A percentile compares a stretch with the other conserved stretches of the same genome.
phyloP scores from a whole-genome alignment of 208 protist species.

The Lotmaria passim region DNA sequence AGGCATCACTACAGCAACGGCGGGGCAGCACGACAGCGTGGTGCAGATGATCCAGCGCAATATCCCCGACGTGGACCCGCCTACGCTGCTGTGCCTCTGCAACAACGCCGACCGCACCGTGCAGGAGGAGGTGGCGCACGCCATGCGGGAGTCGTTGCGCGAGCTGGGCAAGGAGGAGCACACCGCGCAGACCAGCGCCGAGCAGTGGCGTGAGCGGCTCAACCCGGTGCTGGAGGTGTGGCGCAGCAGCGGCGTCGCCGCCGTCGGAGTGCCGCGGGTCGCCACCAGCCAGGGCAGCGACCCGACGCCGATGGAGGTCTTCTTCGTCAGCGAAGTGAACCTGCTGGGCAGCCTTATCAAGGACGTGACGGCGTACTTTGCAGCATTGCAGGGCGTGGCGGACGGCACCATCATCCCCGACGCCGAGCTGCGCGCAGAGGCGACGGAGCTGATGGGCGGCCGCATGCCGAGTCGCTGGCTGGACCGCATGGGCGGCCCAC shows the following conservation, averaged over 20 bases:
- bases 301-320: conserved; percentile 87
- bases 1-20: conserved; percentile 54
- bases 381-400: conserved; percentile 70
- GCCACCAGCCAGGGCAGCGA: conserved; percentile 30
- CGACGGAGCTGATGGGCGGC: conserved; percentile 80
- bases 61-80: conserved; percentile 77
- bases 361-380: conserved; percentile 69
- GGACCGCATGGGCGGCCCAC: conserved; percentile 85
- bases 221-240: conserved; percentile 87
- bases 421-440: conserved; percentile 61
- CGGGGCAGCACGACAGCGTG: conserved; percentile 58
- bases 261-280: conserved; percentile 6
- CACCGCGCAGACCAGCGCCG: conserved; percentile 23
- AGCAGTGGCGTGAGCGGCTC: conserved; percentile 84
- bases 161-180: conserved; percentile 47
- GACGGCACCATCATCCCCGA: conserved; percentile 86
- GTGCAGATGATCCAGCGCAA: conserved; percentile 57
- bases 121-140: conserved; percentile 70
- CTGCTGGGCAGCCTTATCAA: conserved; percentile 66
- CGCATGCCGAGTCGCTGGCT: conserved; percentile 89
- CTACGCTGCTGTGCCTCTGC: conserved; percentile 90
- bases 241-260: conserved; percentile 53
- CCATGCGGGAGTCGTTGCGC: conserved; percentile 78
- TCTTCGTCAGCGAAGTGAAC: conserved; percentile 91
- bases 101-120: conserved; percentile 94